Percentiles rank a stretch among this genome's conserved stretches.
These are phyloP conservation scores for Solanum pennellii DNA, from an alignment of 257 asterid genomes.

Conservation along the genomic window DNA sequence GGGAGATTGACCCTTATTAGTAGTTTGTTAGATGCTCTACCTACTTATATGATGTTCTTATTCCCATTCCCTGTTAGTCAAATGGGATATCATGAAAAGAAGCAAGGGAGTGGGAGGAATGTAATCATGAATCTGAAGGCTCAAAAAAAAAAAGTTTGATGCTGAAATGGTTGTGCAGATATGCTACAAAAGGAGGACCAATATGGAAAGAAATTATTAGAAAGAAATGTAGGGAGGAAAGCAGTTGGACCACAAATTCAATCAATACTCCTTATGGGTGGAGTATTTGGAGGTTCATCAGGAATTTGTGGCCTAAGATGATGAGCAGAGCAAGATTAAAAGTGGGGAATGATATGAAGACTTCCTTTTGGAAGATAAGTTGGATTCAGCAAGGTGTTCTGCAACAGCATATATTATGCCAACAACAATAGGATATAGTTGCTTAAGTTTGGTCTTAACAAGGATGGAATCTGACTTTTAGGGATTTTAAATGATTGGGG, in stretches of 20 bases:
- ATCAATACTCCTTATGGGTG: background rate
- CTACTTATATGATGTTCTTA: background rate
- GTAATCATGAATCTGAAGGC: background rate
- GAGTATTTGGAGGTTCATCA: background rate
- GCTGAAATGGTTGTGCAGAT: background rate
- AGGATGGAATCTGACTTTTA: background rate
- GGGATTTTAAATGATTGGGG: background rate
- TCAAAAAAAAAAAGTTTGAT: background rate
- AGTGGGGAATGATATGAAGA: background rate
- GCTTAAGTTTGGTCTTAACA: background rate
- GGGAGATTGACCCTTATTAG: background rate
- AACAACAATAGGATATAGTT: background rate
- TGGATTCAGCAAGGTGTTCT: background rate
- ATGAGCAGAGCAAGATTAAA: background rate
- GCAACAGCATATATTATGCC: background rate
- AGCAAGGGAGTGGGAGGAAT: background rate
- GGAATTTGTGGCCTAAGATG: background rate
- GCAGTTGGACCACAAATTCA: background rate
- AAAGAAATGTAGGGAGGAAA: background rate
- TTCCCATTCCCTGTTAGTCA: background rate
- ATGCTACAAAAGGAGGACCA: background rate
- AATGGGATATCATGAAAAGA: background rate
- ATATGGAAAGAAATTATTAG: background rate
- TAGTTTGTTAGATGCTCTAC: background rate
- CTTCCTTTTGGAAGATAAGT: background rate